Conservation (phyloP, 192 early-diverging fungal genomes). For the Endogone sp. region DNA sequence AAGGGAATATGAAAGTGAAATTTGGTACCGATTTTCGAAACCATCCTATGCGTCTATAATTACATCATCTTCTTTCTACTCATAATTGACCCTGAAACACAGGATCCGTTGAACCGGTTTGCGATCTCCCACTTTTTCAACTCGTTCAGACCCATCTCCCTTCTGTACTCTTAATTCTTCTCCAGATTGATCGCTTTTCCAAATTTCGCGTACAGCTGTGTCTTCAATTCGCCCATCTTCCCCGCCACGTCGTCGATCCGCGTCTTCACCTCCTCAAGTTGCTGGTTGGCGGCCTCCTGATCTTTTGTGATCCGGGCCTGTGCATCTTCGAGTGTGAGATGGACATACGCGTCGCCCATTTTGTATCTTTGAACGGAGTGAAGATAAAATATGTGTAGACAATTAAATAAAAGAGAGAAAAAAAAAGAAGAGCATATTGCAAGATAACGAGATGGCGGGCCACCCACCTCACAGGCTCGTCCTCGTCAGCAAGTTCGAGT, state of each 20-base stretch:
- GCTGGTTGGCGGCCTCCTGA: conserved; percentile 49
- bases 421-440: neutral
- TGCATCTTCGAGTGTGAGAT: conserved; percentile 65
- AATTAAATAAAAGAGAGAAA: too few species aligned
- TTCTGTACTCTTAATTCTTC: conserved; percentile 61
- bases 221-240: conserved; percentile 88
- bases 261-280: conserved; percentile 57
- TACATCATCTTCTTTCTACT: too few species aligned
- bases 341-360: conserved; percentile 88
- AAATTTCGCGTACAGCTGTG: conserved; percentile 85
- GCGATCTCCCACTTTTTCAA: neutral
- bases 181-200: conserved; percentile 96
- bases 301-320: conserved; percentile 69
- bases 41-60: too few species aligned
- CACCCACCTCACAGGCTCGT: conserved; percentile 70
- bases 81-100: too few species aligned
- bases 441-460: too few species aligned
- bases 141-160: too few species aligned
- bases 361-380: conserved; percentile 48
- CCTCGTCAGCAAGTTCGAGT: conserved; percentile 90
- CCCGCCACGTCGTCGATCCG: conserved; percentile 60
- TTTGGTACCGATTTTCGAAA: too few species aligned
- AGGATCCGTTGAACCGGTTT: neutral
- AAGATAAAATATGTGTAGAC: neutral
- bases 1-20: too few species aligned